Base-by-base conservation (phyloP, 345 rosid genomes). In the Iberis pinnata region DNA sequence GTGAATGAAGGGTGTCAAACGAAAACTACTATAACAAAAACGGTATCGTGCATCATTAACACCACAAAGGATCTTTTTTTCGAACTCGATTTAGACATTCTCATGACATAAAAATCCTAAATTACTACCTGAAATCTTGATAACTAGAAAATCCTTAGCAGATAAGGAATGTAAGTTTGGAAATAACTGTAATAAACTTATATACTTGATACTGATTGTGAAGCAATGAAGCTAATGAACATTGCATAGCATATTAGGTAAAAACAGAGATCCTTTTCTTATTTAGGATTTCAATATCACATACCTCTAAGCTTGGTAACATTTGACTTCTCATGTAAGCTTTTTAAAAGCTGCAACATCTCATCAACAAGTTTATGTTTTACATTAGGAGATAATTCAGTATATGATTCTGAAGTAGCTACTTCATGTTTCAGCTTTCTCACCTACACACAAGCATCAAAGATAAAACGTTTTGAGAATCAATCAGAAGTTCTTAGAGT, bases 311-410 rank as follows among this genome's bases (percentile, higher is more conserved):
- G 75, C 27, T 60, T 69, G 5, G 70, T 76, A 32, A 54, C 60
- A 78, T 69, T 78, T 0, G 78, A 77, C 54, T 67, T 73, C 2
- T 47, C 68, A 35, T 65, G 60, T 53, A 82, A 69, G 58, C 68
- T 74, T 67, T 58, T 82, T 44, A 93, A 60, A 58, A 67, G 70
- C 76, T 32, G 65, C 43, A 93, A 46, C 57, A 93, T 74, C 73
- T 93, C 94, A 69, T 83, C 86, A 12, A 70, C 68, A 64, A 93
- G 70, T 68, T 52, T 79, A 53, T 63, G 78, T 56, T 80, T 86
- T 50, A 82, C 70, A 35, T 63, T 45, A 55, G 42, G 62, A 10
- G 90, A 83, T 32, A 93, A 56, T 48, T 82, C 77, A 61, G 51
- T 56, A 22, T 26, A 63, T 6, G 58, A 53, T 60, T 78, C 80